Evolutionary conservation across 106 monocot genomes (phyloP).

Genomic region (Amphibolis antarctica): DNA sequence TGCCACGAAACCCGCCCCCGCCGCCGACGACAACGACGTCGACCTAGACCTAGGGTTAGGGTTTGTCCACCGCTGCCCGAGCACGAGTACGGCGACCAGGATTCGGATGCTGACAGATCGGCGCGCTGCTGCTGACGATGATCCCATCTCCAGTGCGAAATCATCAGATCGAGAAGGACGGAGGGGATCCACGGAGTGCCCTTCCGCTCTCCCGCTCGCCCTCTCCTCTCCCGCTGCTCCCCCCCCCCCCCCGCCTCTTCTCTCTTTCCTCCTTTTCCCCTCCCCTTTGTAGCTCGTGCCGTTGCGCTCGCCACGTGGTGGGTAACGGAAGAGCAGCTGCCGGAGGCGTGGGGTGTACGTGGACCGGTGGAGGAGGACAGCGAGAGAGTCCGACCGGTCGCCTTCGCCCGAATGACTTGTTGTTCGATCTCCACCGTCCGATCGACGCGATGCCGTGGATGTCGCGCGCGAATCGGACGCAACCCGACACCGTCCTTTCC

Average conservation of each 20-base stretch:
- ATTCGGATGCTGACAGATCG: constrained; percentile 2
- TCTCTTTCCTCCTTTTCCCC: background rate
- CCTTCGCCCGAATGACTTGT: no score
- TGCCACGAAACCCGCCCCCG: no score
- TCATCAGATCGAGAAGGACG: constrained; percentile 7
- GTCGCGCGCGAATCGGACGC: no score
- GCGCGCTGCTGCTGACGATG: background rate
- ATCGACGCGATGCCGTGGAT: no score
- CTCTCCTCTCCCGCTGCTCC: background rate
- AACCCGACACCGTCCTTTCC: no score
- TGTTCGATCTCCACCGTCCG: no score
- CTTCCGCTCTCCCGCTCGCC: background rate
- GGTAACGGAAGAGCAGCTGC: no score
- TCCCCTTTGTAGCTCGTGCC: background rate
- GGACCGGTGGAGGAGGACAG: no score
- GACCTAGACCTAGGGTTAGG: background rate
- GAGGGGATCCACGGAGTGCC: background rate
- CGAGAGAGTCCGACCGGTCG: no score
- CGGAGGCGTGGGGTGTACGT: no score
- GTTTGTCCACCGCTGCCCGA: background rate
- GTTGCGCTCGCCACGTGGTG: no score
- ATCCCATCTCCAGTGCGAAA: background rate
- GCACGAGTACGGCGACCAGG: constrained; percentile 8
- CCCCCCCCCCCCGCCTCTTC: background rate
- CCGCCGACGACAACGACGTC: background rate